Conservation (phyloP, 805 yeast genomes). For the Pichia eremophila region DNA sequence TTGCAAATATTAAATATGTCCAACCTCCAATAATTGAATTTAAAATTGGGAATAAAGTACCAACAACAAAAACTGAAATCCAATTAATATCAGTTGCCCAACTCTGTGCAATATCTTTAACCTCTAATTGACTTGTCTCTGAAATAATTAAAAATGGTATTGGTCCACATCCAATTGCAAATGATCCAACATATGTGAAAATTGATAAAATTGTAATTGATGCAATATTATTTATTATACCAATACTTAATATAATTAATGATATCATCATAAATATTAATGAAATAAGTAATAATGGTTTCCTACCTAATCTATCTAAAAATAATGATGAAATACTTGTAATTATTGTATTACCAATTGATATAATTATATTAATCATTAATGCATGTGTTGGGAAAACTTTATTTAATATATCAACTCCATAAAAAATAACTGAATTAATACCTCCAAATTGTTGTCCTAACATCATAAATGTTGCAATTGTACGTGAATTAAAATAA, state of each 20-base stretch:
- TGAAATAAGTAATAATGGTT: slow-evolving; percentile 59
- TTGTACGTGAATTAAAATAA: slow-evolving; percentile 50
- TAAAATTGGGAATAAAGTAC: slow-evolving; percentile 69
- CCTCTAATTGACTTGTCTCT: slow-evolving; percentile 77
- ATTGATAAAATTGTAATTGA: slow-evolving; percentile 52
- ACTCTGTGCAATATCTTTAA: slow-evolving; percentile 82
- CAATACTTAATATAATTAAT: slow-evolving; percentile 54
- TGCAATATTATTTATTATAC: slow-evolving; percentile 44
- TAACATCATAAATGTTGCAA: slow-evolving; percentile 62
- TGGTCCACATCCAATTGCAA: slow-evolving; percentile 92
- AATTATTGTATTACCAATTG: slow-evolving; percentile 62
- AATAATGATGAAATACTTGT: slow-evolving; percentile 67
- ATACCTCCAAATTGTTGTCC: slow-evolving; percentile 93
- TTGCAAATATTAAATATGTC: slow-evolving; percentile 65
- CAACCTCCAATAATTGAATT: slow-evolving; percentile 63
- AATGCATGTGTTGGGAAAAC: slow-evolving; percentile 67
- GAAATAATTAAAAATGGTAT: slow-evolving; percentile 85
- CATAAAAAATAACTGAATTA: slow-evolving; percentile 87
- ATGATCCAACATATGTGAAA: slow-evolving; percentile 66
- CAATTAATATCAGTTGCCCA: slow-evolving; percentile 89
- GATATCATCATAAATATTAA: slow-evolving; percentile 59
- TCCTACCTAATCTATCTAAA: slow-evolving; percentile 71
- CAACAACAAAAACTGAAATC: slow-evolving; percentile 79
- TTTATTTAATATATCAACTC: slow-evolving; percentile 71
- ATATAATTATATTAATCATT: slow-evolving; percentile 64